Evolutionary conservation across 2,329 filamentous ascomycete genomes (phyloP).

Genomic region (Balansia obtecta): DNA sequence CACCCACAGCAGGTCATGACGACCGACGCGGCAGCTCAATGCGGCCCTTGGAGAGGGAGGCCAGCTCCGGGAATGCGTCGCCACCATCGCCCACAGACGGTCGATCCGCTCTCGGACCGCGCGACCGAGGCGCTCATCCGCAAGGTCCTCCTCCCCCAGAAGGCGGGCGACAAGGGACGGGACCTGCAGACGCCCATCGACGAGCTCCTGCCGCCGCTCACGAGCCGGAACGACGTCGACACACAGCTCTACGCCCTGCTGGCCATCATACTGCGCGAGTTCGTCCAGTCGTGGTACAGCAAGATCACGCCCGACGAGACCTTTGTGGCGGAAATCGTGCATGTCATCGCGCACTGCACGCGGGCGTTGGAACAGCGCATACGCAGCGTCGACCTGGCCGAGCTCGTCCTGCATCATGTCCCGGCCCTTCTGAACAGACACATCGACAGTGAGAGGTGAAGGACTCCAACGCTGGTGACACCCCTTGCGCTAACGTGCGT

Average conservation of each 20-base stretch:
- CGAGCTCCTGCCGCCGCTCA: constrained; percentile 77
- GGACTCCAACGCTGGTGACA: not conserved
- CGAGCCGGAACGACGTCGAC: constrained; percentile 88
- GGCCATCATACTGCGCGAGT: constrained; percentile 79
- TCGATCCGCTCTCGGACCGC: constrained; percentile 56
- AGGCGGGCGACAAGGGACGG: constrained; percentile 44
- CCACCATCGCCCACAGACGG: constrained; percentile 20
- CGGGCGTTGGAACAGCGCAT: constrained; percentile 77
- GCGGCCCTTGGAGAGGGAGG: constrained; percentile 6
- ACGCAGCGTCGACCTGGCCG: constrained; percentile 70
- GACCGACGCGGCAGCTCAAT: constrained; percentile 7
- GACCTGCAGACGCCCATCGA: constrained; percentile 48
- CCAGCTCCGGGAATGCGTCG: constrained; percentile 17
- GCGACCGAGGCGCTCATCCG: constrained; percentile 74
- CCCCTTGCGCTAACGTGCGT: not conserved
- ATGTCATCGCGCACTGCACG: constrained; percentile 86
- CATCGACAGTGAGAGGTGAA: constrained; percentile 49
- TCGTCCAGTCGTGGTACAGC: constrained; percentile 84
- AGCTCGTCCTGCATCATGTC: constrained; percentile 75
- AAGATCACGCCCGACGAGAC: constrained; percentile 84
- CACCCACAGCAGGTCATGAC: constrained; percentile 19
- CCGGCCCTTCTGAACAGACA: constrained; percentile 72
- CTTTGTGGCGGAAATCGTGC: constrained; percentile 78
- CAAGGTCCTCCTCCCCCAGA: constrained; percentile 68
- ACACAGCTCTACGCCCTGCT: constrained; percentile 87